Evolutionary conservation across 257 asterid genomes (phyloP), one percentile per base, ranked within the genome.

Genomic region (Primulina tabacum): DNA sequence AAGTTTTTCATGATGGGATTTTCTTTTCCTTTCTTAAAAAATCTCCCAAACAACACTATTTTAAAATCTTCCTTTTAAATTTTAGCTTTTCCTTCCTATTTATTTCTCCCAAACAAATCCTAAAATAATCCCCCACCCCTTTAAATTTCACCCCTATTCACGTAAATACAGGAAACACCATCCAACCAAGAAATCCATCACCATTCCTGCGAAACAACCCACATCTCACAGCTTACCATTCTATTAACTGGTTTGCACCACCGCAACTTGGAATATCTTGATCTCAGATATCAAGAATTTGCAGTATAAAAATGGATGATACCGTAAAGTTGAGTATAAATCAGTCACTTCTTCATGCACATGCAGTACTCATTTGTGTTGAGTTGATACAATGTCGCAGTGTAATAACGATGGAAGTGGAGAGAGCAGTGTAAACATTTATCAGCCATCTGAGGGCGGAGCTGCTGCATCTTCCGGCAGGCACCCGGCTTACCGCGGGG

Each of bases 131-230:
- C 6, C 37, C 37, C 37, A 6, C 7, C 37, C 37, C 37, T 33
- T 33, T 33, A 33, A 33, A 33, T 33, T 38, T 38, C 50, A 38
- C 50, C 53, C n/a, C 53, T 43, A 43, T 43, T 12, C 53, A 43
- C 5, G 53, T 11, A 43, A 43, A 11, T 11, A 11, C n/a, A 0
- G 4, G 0, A 8, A 38, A 38, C 70, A 73, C 74, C 66, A 60
- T 83, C 87, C 90, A 85, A 82, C 87, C 85, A 80, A 80, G 78
- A 66, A 62, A 61, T 83, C 89, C 89, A 85, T 34, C 84, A 78
- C 70, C 62, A 38, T 35, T 66, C 69, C 76, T 86, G 92, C 76
- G 76, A 67, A 80, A 78, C 94, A 89, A 82, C n/a, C 80, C 66
- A 76, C 29, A 69, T 82, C 92, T 81, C 78, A 12, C 74, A 76